These are phyloP conservation scores for Beta macrorhiza DNA, from an alignment of 179 eudicot genomes.

Conservation along the genomic window DNA sequence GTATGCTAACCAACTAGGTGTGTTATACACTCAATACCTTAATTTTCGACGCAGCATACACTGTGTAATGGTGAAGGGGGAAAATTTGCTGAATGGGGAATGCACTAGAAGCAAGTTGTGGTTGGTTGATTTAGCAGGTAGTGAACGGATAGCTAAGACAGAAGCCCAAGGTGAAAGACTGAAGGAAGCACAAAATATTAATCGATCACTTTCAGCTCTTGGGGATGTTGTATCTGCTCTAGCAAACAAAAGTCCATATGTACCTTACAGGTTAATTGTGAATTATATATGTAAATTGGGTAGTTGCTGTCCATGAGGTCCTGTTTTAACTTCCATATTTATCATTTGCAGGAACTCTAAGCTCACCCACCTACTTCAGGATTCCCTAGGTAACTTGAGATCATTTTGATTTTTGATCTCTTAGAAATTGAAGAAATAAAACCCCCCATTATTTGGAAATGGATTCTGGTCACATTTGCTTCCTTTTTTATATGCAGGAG, in stretches of 20 bases:
- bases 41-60: constrained; percentile 63
- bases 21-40: background rate
- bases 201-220: constrained; percentile 90
- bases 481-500: constrained; percentile 47
- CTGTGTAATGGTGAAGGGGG: constrained; percentile 95
- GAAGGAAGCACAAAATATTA: constrained; percentile 89
- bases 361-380: constrained; percentile 97
- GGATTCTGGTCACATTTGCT: constrained; percentile 6
- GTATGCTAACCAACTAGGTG: background rate
- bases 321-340: constrained; percentile 9
- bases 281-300: background rate
- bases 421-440: background rate
- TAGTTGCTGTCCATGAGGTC: background rate
- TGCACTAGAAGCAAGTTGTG: constrained; percentile 90
- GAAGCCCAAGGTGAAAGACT: constrained; percentile 92
- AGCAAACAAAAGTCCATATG: constrained; percentile 77
- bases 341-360: constrained; percentile 71
- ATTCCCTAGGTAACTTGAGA: constrained; percentile 69
- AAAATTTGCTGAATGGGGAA: constrained; percentile 76
- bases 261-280: constrained; percentile 68
- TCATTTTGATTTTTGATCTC: background rate
- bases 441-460: background rate
- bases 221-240: constrained; percentile 93
- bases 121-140: constrained; percentile 94
- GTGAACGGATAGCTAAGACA: constrained; percentile 89